Evolutionary conservation across 139 green algal genomes (phyloP).

Genomic region (Chlorella sp.): DNA sequence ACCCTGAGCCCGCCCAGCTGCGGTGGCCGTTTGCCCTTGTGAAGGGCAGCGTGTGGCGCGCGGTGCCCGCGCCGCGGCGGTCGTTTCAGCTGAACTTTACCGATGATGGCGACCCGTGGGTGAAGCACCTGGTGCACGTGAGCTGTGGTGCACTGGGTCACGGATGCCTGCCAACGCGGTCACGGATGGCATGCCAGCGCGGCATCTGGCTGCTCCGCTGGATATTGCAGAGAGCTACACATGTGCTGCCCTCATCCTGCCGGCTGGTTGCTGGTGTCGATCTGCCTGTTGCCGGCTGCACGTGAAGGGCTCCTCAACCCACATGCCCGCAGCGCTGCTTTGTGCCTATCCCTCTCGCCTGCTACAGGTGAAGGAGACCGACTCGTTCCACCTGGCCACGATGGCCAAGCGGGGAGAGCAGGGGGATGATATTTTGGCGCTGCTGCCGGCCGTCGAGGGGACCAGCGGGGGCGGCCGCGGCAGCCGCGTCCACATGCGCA

Average conservation of each 20-base stretch:
- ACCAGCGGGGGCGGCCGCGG: no score
- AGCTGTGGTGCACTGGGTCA: no score
- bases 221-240: no score
- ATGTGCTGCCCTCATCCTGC: no score
- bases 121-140: slow-evolving; percentile 28
- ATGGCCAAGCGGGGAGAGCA: neutral
- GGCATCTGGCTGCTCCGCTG: no score
- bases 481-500: neutral
- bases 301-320: no score
- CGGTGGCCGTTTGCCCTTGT: neutral
- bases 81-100: neutral
- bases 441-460: slow-evolving; percentile 7
- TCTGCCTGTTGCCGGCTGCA: no score
- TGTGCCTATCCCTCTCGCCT: neutral
- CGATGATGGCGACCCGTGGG: neutral
- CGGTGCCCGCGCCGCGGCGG: neutral
- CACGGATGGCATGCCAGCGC: no score
- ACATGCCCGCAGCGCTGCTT: no score
- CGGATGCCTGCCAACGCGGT: no score
- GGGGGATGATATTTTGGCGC: neutral
- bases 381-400: slow-evolving; percentile 7
- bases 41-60: neutral
- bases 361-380: slow-evolving; percentile 2
- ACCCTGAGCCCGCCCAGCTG: neutral
- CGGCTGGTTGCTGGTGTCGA: no score